Evolutionary conservation across 371 early-diverging fungal species (phyloP).

Genomic region (Mucor plumbeus): DNA sequence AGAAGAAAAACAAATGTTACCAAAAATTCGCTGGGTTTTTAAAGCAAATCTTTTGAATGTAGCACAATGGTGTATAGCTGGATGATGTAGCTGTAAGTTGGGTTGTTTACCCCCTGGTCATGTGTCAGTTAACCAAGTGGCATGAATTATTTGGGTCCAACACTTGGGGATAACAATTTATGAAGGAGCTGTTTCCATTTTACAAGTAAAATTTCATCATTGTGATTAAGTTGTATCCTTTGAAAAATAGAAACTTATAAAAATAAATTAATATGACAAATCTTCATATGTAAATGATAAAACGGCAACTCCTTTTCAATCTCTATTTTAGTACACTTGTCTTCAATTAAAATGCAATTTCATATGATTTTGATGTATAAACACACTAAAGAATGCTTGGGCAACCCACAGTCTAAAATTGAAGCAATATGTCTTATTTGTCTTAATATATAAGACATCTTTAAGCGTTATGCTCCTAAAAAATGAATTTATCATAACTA

Average conservation of each 20-base stretch:
- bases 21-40: slow-evolving; percentile 6
- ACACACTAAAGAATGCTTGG: not conserved
- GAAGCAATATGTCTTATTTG: too few relatives aligned
- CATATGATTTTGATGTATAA: not conserved
- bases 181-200: not conserved
- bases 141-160: slow-evolving; percentile 14
- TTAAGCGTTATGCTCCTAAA: too few relatives aligned
- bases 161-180: slow-evolving; percentile 2
- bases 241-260: too few relatives aligned
- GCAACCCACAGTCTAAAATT: not conserved
- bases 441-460: too few relatives aligned
- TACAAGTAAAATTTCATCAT: not conserved
- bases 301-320: not conserved
- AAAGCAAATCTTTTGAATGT: not conserved
- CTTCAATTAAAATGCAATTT: not conserved
- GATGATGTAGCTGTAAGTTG: not conserved
- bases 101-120: slow-evolving; percentile 11
- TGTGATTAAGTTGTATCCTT: too few relatives aligned
- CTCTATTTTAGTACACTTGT: not conserved
- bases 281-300: not conserved
- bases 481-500: too few relatives aligned
- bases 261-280: not conserved
- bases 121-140: slow-evolving; percentile 14
- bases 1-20: not conserved
- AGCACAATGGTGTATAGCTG: not conserved